Percentiles rank a stretch among this genome's conserved stretches.
Evolutionary conservation across 805 yeast species (phyloP).

Genomic region (Starmerella roubikii): DNA sequence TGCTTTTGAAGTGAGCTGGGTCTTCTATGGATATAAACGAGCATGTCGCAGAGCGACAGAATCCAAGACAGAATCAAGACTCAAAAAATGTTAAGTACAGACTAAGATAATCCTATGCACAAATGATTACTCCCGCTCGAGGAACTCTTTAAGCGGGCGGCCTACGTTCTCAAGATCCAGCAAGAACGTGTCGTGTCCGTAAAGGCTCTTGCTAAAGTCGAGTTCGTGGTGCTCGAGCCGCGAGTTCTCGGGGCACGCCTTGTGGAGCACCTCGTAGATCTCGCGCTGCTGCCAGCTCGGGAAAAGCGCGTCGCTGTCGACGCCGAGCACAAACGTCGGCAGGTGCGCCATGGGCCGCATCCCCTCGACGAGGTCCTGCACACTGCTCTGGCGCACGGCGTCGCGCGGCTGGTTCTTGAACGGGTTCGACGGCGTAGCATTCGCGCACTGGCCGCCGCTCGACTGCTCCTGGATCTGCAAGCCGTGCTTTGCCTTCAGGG

Average conservation of each 20-base stretch:
- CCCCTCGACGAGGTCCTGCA: constrained; percentile 52
- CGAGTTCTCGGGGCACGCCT: constrained; percentile 23
- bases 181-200: constrained; percentile 85
- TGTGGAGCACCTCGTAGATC: constrained; percentile 43
- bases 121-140: constrained; percentile 30
- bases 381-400: constrained; percentile 24
- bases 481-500: constrained; percentile 1
- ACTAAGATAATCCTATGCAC: background rate
- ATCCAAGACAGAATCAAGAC: background rate
- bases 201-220: constrained; percentile 61
- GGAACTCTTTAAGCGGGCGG: constrained; percentile 52
- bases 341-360: constrained; percentile 47
- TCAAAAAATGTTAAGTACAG: background rate
- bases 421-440: constrained; percentile 37
- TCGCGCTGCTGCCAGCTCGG: constrained; percentile 94
- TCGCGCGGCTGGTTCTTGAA: constrained; percentile 38
- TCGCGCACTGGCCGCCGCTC: background rate
- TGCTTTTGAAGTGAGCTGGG: too few species aligned
- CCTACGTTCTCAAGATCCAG: constrained; percentile 72
- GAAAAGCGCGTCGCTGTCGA: constrained; percentile 81
- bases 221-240: constrained; percentile 55
- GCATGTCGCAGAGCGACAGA: too few species aligned
- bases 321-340: constrained; percentile 70
- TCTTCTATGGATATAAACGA: constrained; percentile 27
- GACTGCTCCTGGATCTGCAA: constrained; percentile 2